A percentile compares a stretch with the other conserved stretches of the same genome.
Evolutionary conservation across 768 basidiomycete species (phyloP).

Genomic region (Cubamyces lactineus): DNA sequence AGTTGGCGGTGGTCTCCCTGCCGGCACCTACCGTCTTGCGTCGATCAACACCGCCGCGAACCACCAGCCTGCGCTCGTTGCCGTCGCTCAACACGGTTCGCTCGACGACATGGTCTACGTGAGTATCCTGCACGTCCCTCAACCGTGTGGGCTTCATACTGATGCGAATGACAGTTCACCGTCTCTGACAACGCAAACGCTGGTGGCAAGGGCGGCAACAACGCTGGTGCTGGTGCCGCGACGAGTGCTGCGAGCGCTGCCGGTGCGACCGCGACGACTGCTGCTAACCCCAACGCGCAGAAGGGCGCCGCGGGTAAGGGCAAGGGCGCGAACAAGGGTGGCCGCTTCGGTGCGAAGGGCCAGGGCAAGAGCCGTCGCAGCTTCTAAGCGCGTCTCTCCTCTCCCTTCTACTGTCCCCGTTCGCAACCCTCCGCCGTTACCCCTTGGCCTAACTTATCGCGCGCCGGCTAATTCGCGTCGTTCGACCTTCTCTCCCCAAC

Average conservation of each 20-base stretch:
- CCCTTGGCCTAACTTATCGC: conserved; percentile 3
- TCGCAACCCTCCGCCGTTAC: background rate
- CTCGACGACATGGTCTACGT: conserved; percentile 47
- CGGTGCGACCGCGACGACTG: conserved; percentile 6
- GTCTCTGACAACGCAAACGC: conserved; percentile 26
- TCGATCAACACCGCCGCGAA: conserved; percentile 53
- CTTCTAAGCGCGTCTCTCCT: conserved; percentile 1
- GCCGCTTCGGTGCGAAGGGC: conserved; percentile 9
- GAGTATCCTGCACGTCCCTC: conserved; percentile 8
- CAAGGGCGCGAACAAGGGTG: background rate
- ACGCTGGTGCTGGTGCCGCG: conserved; percentile 37
- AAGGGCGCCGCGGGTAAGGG: conserved; percentile 12
- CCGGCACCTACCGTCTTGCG: conserved; percentile 47
- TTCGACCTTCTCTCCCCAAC: background rate
- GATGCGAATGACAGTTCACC: conserved; percentile 19
- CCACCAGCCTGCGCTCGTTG: conserved; percentile 46
- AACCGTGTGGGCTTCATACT: background rate
- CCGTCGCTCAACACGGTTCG: conserved; percentile 47
- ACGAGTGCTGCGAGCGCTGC: conserved; percentile 36
- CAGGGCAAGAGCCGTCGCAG: conserved; percentile 6
- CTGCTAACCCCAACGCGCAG: background rate
- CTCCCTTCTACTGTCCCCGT: background rate
- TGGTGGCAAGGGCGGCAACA: conserved; percentile 21
- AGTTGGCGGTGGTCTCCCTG: conserved; percentile 48
- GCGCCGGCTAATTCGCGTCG: conserved; percentile 10